A percentile compares a stretch with the other conserved stretches of the same genome.
phyloP scores from a whole-genome alignment of 2,329 filamentous ascomycete genomes.

The Pyrenophora graminea region DNA sequence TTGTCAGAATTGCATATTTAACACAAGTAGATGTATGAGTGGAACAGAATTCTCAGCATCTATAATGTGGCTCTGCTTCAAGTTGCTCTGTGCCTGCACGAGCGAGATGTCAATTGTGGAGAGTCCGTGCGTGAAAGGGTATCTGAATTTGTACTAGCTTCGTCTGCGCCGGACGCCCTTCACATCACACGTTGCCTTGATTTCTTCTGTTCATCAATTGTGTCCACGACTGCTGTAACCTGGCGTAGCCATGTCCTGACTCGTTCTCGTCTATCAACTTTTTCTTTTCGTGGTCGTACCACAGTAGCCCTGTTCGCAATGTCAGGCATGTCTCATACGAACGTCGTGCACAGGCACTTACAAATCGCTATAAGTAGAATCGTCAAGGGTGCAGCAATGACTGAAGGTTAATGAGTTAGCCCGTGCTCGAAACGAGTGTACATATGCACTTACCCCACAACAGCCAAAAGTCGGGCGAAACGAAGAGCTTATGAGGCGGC shows the following conservation, averaged over 20 bases:
- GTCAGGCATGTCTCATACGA: background rate
- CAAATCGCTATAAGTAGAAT: slow-evolving; percentile 18
- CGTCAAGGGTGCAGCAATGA: slow-evolving; percentile 32
- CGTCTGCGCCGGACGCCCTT: too few species aligned
- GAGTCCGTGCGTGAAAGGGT: too few species aligned
- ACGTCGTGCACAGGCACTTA: background rate
- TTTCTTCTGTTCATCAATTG: background rate
- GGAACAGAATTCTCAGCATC: too few species aligned
- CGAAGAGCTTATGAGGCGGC: slow-evolving; percentile 20
- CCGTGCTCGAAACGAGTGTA: background rate
- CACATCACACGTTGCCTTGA: background rate
- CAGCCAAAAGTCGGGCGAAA: slow-evolving; percentile 39
- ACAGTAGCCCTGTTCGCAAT: slow-evolving; percentile 25
- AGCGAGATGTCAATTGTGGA: too few species aligned
- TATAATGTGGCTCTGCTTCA: too few species aligned
- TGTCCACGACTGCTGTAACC: slow-evolving; percentile 21
- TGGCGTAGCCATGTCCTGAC: slow-evolving; percentile 17
- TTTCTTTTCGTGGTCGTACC: slow-evolving; percentile 27
- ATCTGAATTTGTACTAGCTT: too few species aligned
- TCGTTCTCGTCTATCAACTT: slow-evolving; percentile 14
- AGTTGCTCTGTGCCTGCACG: too few species aligned
- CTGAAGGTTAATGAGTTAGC: background rate
- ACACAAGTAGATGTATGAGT: too few species aligned
- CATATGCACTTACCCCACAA: slow-evolving; percentile 22
- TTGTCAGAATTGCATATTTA: too few species aligned